phyloP scores from a whole-genome alignment of 441 rosid genomes.

The Biscutella laevigata region DNA sequence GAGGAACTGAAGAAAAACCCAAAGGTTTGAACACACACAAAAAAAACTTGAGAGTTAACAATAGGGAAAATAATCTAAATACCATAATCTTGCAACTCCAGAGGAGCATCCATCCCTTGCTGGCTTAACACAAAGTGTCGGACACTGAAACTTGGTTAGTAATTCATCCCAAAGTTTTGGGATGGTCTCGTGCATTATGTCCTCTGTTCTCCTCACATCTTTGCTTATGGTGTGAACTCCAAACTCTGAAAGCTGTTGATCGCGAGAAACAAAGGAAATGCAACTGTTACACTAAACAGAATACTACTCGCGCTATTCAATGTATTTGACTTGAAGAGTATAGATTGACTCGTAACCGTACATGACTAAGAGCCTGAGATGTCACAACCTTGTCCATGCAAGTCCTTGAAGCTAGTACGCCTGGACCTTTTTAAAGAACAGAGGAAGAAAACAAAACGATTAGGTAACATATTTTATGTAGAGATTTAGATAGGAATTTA shows the following conservation, averaged over 20 bases:
- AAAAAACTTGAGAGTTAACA: background rate
- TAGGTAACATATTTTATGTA: background rate
- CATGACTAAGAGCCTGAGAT: conserved; percentile 71
- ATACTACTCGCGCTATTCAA: background rate
- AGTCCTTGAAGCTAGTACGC: conserved; percentile 63
- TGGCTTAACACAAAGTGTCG: conserved; percentile 81
- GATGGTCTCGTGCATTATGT: conserved; percentile 42
- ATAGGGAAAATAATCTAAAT: background rate
- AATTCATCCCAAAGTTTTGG: conserved; percentile 52
- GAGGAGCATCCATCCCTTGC: conserved; percentile 97
- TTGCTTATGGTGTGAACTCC: conserved; percentile 86
- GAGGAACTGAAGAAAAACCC: conserved; percentile 39
- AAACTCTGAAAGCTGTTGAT: conserved; percentile 53
- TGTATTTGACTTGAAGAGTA: background rate
- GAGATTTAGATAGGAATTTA: background rate
- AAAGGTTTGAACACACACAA: background rate
- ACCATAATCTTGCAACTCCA: conserved; percentile 96
- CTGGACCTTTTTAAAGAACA: conserved; percentile 58
- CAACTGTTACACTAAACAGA: conserved; percentile 1
- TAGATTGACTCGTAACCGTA: conserved; percentile 31
- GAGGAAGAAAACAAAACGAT: conserved; percentile 8
- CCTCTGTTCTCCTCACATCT: conserved; percentile 55
- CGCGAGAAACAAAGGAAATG: conserved; percentile 8
- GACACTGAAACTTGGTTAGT: conserved; percentile 58
- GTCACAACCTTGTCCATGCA: conserved; percentile 95